Evolutionary conservation across 2,329 filamentous ascomycete genomes (phyloP), one percentile per base, ranked within the genome.

Genomic region (Venturia carpophila): DNA sequence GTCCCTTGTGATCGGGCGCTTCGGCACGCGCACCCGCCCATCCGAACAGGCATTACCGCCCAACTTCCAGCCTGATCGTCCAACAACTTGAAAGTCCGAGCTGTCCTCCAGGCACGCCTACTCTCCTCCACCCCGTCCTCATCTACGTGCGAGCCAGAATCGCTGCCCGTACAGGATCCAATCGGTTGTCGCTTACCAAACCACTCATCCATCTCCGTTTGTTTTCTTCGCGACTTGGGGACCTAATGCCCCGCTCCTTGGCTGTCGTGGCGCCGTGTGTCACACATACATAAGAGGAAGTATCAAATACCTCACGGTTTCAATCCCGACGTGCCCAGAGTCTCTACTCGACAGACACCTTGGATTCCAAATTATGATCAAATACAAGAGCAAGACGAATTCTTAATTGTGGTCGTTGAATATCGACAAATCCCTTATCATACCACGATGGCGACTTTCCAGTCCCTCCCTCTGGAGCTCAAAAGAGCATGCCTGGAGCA

Each of bases 401-500:
- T 27, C 21, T 5, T 27, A 9, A 52, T 5, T 15, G 0, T 52
- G 24, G 21, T 4, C 47, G 2, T 17, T 27, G 9, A 13, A 9
- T 21, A 27, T 17, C 30, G 1, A 27, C 24, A 15, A 39, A 39
- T 39, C 15, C n/a, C 21, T 1, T n/a, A 41, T 5, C 34, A 39
- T 27, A 39, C 13, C 19, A 60, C 37, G 56, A 4, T 21, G 37
- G 2, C 34, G 11, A 60, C 39, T 39, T 60, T 60, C 21, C 34
- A 39, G 2, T 21, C 34, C 21, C 56, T 60, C 13, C 56, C 56
- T 21, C 30, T 60, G 30, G 56, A 60, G 39, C 39, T 60, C 34
- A 39, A 60, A 60, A 39, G 56, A 39, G 56, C 30, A 27, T 60
- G 56, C n/a, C 34, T 60, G n/a, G 56, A 60, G 21, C 21, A 39